phyloP scores from a whole-genome alignment of 768 basidiomycete genomes.

The Agrocybe chaxingu region DNA sequence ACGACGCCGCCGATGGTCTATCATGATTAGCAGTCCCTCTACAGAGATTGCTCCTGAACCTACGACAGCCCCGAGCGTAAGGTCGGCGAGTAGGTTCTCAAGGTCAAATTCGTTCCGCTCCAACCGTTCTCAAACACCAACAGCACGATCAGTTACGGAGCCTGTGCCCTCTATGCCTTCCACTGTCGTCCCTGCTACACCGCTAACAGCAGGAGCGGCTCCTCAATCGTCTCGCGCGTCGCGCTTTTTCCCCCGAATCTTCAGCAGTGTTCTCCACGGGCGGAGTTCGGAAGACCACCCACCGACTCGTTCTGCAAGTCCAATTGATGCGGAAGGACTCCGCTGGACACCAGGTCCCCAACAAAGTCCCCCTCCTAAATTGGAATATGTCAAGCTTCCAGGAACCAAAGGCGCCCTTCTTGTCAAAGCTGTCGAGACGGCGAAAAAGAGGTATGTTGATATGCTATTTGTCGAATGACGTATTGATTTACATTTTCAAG shows the following conservation, averaged over 20 bases:
- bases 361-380: slow-evolving; percentile 72
- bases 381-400: slow-evolving; percentile 91
- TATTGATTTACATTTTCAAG: slow-evolving; percentile 31
- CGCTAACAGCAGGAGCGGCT: slow-evolving; percentile 19
- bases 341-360: slow-evolving; percentile 30
- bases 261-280: slow-evolving; percentile 59
- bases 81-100: slow-evolving; percentile 24
- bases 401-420: slow-evolving; percentile 84
- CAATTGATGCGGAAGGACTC: slow-evolving; percentile 20
- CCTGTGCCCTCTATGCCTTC: slow-evolving; percentile 14
- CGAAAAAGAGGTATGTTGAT: slow-evolving; percentile 70
- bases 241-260: slow-evolving; percentile 69
- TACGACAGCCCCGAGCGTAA: slow-evolving; percentile 21
- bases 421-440: slow-evolving; percentile 86
- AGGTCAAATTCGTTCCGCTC: slow-evolving; percentile 42
- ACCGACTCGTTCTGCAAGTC: slow-evolving; percentile 31
- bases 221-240: slow-evolving; percentile 43
- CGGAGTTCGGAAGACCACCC: slow-evolving; percentile 60
- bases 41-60: slow-evolving; percentile 19
- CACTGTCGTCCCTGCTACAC: slow-evolving; percentile 11
- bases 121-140: slow-evolving; percentile 25
- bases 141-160: slow-evolving; percentile 18
- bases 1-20: slow-evolving; percentile 71
- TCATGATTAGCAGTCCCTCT: slow-evolving; percentile 22
- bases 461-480: not conserved